phyloP scores from a whole-genome alignment of 495 filamentous ascomycete genomes.

The Barbatosphaeria neglecta region DNA sequence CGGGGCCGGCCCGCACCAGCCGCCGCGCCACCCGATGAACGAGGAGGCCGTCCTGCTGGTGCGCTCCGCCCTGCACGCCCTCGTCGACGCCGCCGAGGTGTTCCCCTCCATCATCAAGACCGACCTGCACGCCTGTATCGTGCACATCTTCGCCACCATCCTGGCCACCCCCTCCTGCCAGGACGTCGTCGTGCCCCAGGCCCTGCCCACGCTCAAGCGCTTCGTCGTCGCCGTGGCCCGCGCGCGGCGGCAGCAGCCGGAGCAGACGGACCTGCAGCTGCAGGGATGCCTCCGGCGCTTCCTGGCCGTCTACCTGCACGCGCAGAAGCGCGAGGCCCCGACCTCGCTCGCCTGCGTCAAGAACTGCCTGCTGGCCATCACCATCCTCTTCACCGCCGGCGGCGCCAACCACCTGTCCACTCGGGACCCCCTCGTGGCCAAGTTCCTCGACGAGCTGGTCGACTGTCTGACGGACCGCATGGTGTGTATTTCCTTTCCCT shows the following conservation, averaged over 20 bases:
- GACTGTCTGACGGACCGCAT: constrained; percentile 74
- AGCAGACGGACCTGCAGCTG: constrained; percentile 36
- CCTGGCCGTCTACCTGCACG: constrained; percentile 65
- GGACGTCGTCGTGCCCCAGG: constrained; percentile 75
- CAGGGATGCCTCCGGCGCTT: constrained; percentile 69
- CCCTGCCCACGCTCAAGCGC: constrained; percentile 81
- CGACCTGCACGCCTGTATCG: constrained; percentile 90
- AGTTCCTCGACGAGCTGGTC: constrained; percentile 62
- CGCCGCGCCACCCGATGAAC: constrained; percentile 56
- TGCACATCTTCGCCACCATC: constrained; percentile 92
- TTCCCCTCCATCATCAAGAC: constrained; percentile 95
- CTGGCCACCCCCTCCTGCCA: constrained; percentile 81
- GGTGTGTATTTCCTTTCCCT: constrained; percentile 26
- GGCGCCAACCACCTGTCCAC: constrained; percentile 60
- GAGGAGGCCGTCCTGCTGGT: constrained; percentile 81
- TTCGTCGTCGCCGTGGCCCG: constrained; percentile 66
- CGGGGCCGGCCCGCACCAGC: too few species aligned
- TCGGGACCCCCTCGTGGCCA: constrained; percentile 55
- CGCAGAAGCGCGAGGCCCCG: constrained; percentile 74
- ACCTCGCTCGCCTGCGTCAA: constrained; percentile 78
- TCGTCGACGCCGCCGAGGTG: constrained; percentile 87
- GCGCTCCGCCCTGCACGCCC: constrained; percentile 64
- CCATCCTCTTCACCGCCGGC: constrained; percentile 77
- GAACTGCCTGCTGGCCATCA: constrained; percentile 77
- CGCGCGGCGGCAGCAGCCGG: constrained; percentile 19